These are phyloP conservation scores for Apiotrichum sp. DNA, from an alignment of 1,284 basidiomycete genomes.

Conservation along the genomic window DNA sequence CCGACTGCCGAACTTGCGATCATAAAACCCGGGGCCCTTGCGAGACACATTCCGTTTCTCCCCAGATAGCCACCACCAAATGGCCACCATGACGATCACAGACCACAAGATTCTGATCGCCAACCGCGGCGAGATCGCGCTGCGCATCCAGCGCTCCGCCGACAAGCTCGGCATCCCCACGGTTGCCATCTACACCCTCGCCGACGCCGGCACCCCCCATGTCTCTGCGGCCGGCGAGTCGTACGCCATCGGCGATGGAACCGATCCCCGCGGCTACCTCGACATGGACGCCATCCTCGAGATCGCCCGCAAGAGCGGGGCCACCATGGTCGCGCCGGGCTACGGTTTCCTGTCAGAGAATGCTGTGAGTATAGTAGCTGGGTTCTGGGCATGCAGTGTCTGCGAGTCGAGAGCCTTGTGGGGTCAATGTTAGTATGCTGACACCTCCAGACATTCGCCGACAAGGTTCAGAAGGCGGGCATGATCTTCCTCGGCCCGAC, in stretches of 20 bases:
- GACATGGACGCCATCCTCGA: slow-evolving; percentile 49
- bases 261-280: slow-evolving; percentile 51
- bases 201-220: slow-evolving; percentile 70
- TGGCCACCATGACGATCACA: slow-evolving; percentile 1
- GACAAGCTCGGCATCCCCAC: slow-evolving; percentile 78
- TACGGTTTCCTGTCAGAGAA: slow-evolving; percentile 65
- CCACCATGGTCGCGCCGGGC: slow-evolving; percentile 59
- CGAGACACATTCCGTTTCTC: background rate
- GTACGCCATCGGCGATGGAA: slow-evolving; percentile 42
- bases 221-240: slow-evolving; percentile 51
- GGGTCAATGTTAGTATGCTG: background rate
- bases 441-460: slow-evolving; percentile 50
- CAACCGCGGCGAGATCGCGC: slow-evolving; percentile 90
- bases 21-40: background rate
- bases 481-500: slow-evolving; percentile 60
- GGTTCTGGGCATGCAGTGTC: too few species aligned
- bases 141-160: slow-evolving; percentile 85
- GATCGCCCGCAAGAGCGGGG: slow-evolving; percentile 49
- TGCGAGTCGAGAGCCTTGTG: too few species aligned
- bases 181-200: slow-evolving; percentile 84
- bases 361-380: slow-evolving; percentile 32
- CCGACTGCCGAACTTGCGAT: background rate
- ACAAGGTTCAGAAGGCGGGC: slow-evolving; percentile 51
- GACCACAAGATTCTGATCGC: slow-evolving; percentile 70
- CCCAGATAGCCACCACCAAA: background rate